Evolutionary conservation across 108 stramenopile genomes (phyloP).

Genomic region (Skeletonema potamos): DNA sequence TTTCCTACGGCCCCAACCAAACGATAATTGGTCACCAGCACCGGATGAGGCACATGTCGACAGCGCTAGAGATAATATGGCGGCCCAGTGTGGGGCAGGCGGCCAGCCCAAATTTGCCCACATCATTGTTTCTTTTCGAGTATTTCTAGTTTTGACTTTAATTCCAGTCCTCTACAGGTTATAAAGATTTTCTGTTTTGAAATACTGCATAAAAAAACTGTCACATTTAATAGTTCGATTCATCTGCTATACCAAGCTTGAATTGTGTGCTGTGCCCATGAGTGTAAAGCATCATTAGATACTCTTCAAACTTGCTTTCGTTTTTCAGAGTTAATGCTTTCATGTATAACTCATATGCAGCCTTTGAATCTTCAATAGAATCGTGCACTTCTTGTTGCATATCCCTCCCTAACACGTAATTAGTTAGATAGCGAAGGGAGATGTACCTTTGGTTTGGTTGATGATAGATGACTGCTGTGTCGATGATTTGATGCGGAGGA

Average conservation of each 20-base stretch:
- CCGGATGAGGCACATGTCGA: too few species aligned
- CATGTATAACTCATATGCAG: constrained; percentile 72
- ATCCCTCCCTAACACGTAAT: constrained; percentile 82
- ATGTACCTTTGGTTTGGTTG: constrained; percentile 85
- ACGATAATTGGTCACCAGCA: too few species aligned
- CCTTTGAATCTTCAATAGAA: constrained; percentile 91
- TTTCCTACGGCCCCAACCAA: too few species aligned
- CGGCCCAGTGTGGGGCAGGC: too few species aligned
- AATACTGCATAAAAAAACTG: too few species aligned
- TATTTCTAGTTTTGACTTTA: too few species aligned
- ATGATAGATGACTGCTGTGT: constrained; percentile 92
- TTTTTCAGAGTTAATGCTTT: constrained; percentile 64
- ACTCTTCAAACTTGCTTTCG: constrained; percentile 62
- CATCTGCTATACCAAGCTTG: constrained; percentile 44
- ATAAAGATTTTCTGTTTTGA: too few species aligned
- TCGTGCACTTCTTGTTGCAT: constrained; percentile 97
- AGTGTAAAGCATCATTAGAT: constrained; percentile 63
- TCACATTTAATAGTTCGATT: not conserved
- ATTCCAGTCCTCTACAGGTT: too few species aligned
- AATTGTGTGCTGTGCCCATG: constrained; percentile 74
- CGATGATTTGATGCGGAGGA: constrained; percentile 90
- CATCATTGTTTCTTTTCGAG: too few species aligned
- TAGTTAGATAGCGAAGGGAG: constrained; percentile 88
- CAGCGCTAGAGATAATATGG: too few species aligned
- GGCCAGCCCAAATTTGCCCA: too few species aligned